These are phyloP conservation scores for Colletotrichum tofieldiae DNA, from an alignment of 2,329 filamentous ascomycete species.

Conservation along the genomic window DNA sequence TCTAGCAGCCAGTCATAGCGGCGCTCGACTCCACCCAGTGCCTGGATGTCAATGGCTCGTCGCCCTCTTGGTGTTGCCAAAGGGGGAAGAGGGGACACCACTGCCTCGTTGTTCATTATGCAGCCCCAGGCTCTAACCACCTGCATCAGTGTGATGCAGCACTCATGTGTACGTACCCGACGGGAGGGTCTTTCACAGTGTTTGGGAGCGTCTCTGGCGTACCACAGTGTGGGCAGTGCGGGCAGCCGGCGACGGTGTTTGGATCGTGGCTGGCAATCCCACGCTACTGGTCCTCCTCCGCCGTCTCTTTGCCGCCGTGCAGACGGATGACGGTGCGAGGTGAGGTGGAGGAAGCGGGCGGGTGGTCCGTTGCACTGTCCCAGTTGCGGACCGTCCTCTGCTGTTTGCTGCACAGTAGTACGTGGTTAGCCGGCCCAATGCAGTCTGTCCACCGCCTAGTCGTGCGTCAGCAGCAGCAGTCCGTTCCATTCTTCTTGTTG, in stretches of 20 bases:
- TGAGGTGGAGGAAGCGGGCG: constrained; percentile 5
- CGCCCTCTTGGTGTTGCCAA: constrained; percentile 13
- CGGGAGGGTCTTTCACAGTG: constrained; percentile 1
- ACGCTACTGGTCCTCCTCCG: constrained; percentile 10
- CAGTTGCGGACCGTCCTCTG: constrained; percentile 11
- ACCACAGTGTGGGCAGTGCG: constrained; percentile 10
- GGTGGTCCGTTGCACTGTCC: constrained; percentile 20
- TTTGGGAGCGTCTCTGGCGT: neutral
- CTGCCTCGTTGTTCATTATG: constrained; percentile 41
- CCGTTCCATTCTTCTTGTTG: constrained; percentile 26
- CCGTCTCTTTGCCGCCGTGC: constrained; percentile 14
- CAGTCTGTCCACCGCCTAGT: constrained; percentile 13
- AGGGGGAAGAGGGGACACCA: constrained; percentile 14
- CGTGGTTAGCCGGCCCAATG: neutral
- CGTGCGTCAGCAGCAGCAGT: constrained; percentile 4
- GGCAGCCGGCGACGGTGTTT: neutral
- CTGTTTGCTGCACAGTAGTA: neutral
- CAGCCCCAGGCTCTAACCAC: constrained; percentile 39
- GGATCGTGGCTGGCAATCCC: constrained; percentile 18
- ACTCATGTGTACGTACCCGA: constrained; percentile 30
- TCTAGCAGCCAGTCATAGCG: constrained; percentile 37
- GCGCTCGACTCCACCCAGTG: constrained; percentile 28
- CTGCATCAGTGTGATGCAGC: constrained; percentile 28
- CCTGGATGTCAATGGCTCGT: constrained; percentile 27
- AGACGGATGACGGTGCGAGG: neutral